Conservation (phyloP, 164 flowering plant species). For the Sedum album region DNA sequence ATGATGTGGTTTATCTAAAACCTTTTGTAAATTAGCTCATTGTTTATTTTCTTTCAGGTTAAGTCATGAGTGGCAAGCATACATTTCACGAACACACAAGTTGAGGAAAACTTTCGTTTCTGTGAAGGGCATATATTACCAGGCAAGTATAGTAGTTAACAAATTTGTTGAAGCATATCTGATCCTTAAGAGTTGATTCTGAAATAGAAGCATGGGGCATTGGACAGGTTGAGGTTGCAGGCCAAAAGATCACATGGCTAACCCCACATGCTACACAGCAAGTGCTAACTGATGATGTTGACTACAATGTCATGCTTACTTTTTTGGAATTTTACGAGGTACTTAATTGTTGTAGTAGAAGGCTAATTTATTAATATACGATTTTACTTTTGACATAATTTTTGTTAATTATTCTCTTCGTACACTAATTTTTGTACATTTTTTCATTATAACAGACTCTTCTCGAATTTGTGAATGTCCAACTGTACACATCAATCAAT, state of each 20-base stretch:
- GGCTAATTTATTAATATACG: not conserved
- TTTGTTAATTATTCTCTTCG: not conserved
- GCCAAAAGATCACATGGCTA: constrained; percentile 88
- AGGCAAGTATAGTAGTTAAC: constrained; percentile 52
- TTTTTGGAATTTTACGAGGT: constrained; percentile 91
- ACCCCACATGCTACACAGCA: constrained; percentile 83
- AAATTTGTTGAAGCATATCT: not conserved
- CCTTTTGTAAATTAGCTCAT: not conserved
- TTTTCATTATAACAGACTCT: constrained; percentile 44
- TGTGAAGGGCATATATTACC: constrained; percentile 91
- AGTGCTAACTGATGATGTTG: constrained; percentile 82
- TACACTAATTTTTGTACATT: not conserved
- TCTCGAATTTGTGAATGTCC: constrained; percentile 63
- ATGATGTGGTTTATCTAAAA: not conserved
- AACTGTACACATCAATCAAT: constrained; percentile 68
- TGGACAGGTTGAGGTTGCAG: constrained; percentile 71
- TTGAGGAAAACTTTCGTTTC: constrained; percentile 73
- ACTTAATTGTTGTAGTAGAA: not conserved
- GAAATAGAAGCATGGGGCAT: not conserved
- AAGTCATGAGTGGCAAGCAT: constrained; percentile 97
- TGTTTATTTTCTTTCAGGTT: constrained; percentile 34
- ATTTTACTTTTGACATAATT: not conserved
- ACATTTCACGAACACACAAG: constrained; percentile 75
- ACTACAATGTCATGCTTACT: constrained; percentile 64
- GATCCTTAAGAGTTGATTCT: not conserved